phyloP scores from a whole-genome alignment of 495 filamentous ascomycete genomes.

The Penicillium steckii region DNA sequence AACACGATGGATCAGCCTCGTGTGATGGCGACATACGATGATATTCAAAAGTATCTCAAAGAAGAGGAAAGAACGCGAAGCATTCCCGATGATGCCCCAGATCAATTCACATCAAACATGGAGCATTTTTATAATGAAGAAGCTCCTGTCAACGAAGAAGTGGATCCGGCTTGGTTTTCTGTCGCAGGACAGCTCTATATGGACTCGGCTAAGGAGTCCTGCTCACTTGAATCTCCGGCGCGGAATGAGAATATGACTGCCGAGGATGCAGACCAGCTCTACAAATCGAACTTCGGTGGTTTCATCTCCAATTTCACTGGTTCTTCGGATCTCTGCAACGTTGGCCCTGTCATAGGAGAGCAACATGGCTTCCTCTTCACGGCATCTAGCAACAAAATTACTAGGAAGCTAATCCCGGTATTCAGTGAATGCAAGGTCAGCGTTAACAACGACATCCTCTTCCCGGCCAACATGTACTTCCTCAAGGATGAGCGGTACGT shows the following conservation, averaged over 20 bases:
- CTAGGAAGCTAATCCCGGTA: constrained; percentile 59
- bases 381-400: constrained; percentile 49
- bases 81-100: constrained; percentile 32
- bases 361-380: constrained; percentile 72
- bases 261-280: constrained; percentile 29
- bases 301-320: constrained; percentile 65
- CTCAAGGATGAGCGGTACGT: constrained; percentile 68
- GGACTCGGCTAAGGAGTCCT: constrained; percentile 59
- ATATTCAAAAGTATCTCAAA: constrained; percentile 55
- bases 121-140: constrained; percentile 23
- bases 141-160: constrained; percentile 10
- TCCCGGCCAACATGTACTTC: constrained; percentile 77
- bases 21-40: constrained; percentile 64
- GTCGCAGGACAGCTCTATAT: constrained; percentile 52
- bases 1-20: constrained; percentile 71
- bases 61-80: constrained; percentile 49
- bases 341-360: constrained; percentile 49
- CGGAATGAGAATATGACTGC: constrained; percentile 41
- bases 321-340: constrained; percentile 62
- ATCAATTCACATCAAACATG: constrained; percentile 37
- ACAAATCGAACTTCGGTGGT: constrained; percentile 45
- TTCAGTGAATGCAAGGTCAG: constrained; percentile 76
- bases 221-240: constrained; percentile 58
- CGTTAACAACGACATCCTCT: constrained; percentile 76
- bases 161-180: constrained; percentile 24